Conservation (phyloP, 495 filamentous ascomycete species). For the Xylaria grammica region DNA sequence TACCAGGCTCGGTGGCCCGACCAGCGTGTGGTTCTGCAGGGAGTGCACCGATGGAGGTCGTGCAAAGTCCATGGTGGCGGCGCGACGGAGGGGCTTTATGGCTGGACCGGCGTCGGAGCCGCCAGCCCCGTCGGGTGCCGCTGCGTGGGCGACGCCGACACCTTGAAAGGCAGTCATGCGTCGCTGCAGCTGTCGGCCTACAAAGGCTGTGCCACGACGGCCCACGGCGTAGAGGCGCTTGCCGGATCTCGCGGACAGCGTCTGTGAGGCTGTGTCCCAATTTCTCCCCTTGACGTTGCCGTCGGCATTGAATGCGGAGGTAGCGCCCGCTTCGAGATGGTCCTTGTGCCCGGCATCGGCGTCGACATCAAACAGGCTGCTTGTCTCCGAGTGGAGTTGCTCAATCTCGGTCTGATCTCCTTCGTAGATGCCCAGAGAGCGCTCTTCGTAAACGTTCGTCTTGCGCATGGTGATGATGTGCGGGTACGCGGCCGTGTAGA, state of each 20-base stretch:
- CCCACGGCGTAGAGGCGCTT: conserved; percentile 32
- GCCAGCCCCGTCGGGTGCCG: conserved; percentile 8
- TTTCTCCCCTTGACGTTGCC: conserved; percentile 3
- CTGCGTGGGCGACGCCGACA: conserved; percentile 28
- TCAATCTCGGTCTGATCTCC: conserved; percentile 48
- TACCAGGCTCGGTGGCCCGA: conserved; percentile 45
- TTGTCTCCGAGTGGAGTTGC: conserved; percentile 33
- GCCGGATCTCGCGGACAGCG: conserved; percentile 25
- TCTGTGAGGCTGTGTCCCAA: conserved; percentile 19
- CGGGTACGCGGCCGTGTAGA: conserved; percentile 74
- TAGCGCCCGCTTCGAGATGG: conserved; percentile 23
- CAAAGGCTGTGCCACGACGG: conserved; percentile 34
- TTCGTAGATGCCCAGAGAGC: conserved; percentile 62
- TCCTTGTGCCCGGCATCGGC: conserved; percentile 18
- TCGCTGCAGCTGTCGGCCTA: conserved; percentile 33
- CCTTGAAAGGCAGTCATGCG: conserved; percentile 34
- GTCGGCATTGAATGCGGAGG: conserved; percentile 11
- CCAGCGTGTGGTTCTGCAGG: conserved; percentile 24
- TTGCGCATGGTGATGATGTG: conserved; percentile 68
- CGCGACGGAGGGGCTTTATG: conserved; percentile 28
- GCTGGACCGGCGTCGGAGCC: conserved; percentile 1
- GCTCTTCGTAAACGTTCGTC: conserved; percentile 63
- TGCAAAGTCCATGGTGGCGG: conserved; percentile 29
- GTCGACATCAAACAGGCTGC: conserved; percentile 28
- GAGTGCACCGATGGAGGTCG: conserved; percentile 30